These are phyloP conservation scores for Claviceps quebecensis DNA, from an alignment of 2,329 filamentous ascomycete genomes.

Conservation along the genomic window DNA sequence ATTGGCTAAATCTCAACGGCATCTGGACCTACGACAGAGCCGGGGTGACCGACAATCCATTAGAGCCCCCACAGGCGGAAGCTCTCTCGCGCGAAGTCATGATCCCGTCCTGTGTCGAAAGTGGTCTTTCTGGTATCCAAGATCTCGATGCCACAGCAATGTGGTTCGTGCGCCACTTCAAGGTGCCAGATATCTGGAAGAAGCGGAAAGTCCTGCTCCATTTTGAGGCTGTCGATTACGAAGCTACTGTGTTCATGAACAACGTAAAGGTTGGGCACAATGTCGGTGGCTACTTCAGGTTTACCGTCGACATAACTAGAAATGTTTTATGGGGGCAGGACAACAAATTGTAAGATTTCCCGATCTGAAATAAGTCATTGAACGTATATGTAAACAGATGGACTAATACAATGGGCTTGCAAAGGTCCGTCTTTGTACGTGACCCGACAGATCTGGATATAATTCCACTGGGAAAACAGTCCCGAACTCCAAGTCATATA, in stretches of 20 bases:
- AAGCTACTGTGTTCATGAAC: conserved; percentile 45
- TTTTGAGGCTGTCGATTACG: conserved; percentile 46
- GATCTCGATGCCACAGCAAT: conserved; percentile 26
- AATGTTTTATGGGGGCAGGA: conserved; percentile 23
- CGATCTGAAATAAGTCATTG: not conserved
- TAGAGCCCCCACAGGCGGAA: conserved; percentile 9
- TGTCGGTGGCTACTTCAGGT: conserved; percentile 47
- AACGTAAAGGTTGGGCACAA: conserved; percentile 36
- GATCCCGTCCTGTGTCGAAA: conserved; percentile 30
- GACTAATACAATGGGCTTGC: not conserved
- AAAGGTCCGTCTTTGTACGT: conserved; percentile 47
- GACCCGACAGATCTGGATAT: conserved; percentile 51
- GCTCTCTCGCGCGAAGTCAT: conserved; percentile 25
- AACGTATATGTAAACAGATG: not conserved
- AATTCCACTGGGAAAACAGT: conserved; percentile 55
- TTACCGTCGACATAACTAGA: conserved; percentile 44
- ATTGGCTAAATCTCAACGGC: conserved; percentile 43
- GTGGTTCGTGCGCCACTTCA: conserved; percentile 38
- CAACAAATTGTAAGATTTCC: conserved; percentile 37
- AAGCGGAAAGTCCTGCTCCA: conserved; percentile 33
- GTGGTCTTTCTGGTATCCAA: conserved; percentile 35
- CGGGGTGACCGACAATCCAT: conserved; percentile 7
- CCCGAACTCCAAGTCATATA: conserved; percentile 41
- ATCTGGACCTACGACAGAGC: conserved; percentile 39
- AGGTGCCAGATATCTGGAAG: conserved; percentile 32